Evolutionary conservation across 176 grass and related monocot species (phyloP).

Genomic region (Carex pumila): DNA sequence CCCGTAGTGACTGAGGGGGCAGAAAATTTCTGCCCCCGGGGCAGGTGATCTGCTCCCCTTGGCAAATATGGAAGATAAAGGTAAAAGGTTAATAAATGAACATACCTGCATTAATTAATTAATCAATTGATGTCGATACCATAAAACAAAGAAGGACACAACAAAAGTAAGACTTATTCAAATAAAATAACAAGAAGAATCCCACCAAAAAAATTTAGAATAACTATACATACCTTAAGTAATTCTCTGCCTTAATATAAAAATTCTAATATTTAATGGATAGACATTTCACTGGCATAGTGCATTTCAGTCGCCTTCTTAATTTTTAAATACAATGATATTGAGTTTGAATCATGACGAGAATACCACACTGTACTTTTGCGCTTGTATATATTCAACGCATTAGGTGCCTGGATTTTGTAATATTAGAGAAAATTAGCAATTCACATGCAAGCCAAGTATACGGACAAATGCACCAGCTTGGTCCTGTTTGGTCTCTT

Average conservation of each 20-base stretch:
- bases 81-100: neutral
- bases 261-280: neutral
- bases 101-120: neutral
- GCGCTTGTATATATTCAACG: neutral
- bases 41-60: too few relatives aligned
- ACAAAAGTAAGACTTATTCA: neutral
- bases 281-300: neutral
- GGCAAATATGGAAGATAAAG: neutral
- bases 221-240: neutral
- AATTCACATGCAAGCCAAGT: conserved; percentile 6
- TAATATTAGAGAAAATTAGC: conserved; percentile 4
- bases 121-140: neutral
- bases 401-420: conserved; percentile 9
- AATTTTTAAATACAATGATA: neutral
- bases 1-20: too few relatives aligned
- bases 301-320: neutral
- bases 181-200: too few relatives aligned
- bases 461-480: conserved; percentile 17
- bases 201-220: neutral
- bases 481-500: neutral
- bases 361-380: neutral
- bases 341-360: neutral
- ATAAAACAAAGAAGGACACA: neutral
- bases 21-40: too few relatives aligned
- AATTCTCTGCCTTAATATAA: neutral